These are phyloP conservation scores for Cornus kousa DNA, from an alignment of 148 eudicot species.

Conservation along the genomic window DNA sequence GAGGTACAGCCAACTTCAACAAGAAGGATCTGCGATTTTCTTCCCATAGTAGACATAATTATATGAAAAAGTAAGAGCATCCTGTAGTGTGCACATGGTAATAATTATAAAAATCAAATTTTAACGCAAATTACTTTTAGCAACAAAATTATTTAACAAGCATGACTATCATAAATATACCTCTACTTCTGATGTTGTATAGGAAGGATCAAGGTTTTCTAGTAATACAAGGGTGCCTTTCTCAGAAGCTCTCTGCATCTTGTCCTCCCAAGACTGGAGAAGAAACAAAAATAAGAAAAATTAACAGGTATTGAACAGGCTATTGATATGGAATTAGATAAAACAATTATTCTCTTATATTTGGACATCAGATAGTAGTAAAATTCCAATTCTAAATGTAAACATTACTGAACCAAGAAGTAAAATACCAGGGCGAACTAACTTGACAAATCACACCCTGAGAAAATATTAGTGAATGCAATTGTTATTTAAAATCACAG, in stretches of 20 bases:
- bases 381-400: too few relatives aligned
- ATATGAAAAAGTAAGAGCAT: neutral
- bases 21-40: too few relatives aligned
- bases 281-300: neutral
- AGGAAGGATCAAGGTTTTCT: slow-evolving; percentile 50
- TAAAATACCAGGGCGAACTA: too few relatives aligned
- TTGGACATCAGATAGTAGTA: neutral
- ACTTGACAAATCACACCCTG: too few relatives aligned
- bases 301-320: neutral
- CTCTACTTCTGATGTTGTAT: slow-evolving; percentile 54
- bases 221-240: slow-evolving; percentile 41
- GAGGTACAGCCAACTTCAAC: too few relatives aligned
- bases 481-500: neutral
- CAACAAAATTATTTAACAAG: too few relatives aligned
- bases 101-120: neutral
- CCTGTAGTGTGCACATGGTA: neutral
- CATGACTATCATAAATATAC: slow-evolving; percentile 21
- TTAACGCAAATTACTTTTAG: neutral
- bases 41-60: too few relatives aligned
- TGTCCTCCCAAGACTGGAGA: slow-evolving; percentile 50
- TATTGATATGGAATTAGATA: too few relatives aligned
- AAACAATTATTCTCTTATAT: neutral
- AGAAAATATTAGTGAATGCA: too few relatives aligned
- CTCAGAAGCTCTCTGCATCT: slow-evolving; percentile 37
- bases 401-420: too few relatives aligned